Percentiles rank a stretch among this genome's conserved stretches.
Evolutionary conservation across 441 rosid genomes (phyloP).

Genomic region (Erysimum pusillum): DNA sequence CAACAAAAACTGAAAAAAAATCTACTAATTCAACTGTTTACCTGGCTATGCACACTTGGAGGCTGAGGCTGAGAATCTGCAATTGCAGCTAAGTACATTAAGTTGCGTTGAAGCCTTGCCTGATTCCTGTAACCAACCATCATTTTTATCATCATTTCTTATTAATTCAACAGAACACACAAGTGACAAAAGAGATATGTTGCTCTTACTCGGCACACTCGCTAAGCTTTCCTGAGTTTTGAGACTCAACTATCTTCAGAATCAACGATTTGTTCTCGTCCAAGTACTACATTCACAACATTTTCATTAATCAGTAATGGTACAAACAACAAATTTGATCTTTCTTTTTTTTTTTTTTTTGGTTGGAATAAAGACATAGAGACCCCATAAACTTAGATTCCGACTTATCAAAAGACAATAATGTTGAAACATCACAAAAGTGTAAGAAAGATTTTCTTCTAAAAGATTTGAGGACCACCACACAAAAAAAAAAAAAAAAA

Average conservation of each 20-base stretch:
- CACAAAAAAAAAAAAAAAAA: background rate
- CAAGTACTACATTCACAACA: constrained; percentile 69
- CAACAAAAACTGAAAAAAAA: background rate
- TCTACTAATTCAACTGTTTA: constrained; percentile 26
- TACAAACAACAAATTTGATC: constrained; percentile 11
- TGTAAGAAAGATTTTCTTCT: constrained; percentile 37
- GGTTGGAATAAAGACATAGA: constrained; percentile 32
- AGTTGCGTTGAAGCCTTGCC: constrained; percentile 92
- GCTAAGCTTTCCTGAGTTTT: constrained; percentile 86
- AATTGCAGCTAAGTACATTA: constrained; percentile 97
- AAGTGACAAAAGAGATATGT: background rate
- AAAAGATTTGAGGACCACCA: constrained; percentile 46
- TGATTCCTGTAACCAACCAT: constrained; percentile 74
- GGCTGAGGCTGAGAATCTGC: constrained; percentile 99
- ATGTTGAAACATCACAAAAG: constrained; percentile 43
- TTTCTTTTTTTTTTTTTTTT: background rate
- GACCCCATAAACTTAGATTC: constrained; percentile 44
- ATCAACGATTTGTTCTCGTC: constrained; percentile 99
- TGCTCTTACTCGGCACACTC: constrained; percentile 95
- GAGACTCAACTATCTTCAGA: constrained; percentile 98
- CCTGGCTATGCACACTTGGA: constrained; percentile 86
- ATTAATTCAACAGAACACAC: background rate
- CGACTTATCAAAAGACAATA: constrained; percentile 40
- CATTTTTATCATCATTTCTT: constrained; percentile 7
- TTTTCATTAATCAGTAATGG: constrained; percentile 8